These are phyloP conservation scores for Fusarium sp. DNA, from an alignment of 2,329 filamentous ascomycete genomes.

Conservation along the genomic window DNA sequence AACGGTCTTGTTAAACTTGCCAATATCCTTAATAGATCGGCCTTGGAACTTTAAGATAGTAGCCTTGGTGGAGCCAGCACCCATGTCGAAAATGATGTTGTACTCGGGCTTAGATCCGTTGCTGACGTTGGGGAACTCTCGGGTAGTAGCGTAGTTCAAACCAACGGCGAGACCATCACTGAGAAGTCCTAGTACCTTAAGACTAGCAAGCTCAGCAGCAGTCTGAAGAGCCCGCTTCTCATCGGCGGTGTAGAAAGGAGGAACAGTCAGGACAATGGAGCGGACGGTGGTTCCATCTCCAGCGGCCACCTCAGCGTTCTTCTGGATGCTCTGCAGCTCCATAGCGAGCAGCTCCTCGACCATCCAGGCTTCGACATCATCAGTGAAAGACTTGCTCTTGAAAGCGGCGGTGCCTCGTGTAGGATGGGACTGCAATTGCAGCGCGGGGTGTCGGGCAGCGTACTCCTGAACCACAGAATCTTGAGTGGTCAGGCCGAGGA, in stretches of 20 bases:
- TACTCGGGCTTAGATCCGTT: conserved; percentile 89
- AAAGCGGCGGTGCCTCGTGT: conserved; percentile 80
- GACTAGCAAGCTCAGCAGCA: conserved; percentile 86
- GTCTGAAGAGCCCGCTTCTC: conserved; percentile 88
- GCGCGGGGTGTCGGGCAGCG: conserved; percentile 78
- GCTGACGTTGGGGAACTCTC: conserved; percentile 86
- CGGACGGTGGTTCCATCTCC: conserved; percentile 79
- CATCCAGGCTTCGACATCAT: conserved; percentile 74
- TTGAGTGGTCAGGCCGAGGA: conserved; percentile 79
- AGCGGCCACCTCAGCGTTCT: conserved; percentile 86
- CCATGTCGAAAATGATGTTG: conserved; percentile 97
- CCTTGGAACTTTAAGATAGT: conserved; percentile 92
- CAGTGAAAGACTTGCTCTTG: conserved; percentile 75
- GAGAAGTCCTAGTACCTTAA: conserved; percentile 86
- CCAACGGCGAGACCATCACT: conserved; percentile 93
- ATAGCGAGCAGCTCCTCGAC: conserved; percentile 96
- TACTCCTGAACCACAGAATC: conserved; percentile 76
- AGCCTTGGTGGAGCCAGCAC: conserved; percentile 91
- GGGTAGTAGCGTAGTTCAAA: conserved; percentile 91
- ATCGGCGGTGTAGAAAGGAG: conserved; percentile 88
- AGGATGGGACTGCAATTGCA: conserved; percentile 73
- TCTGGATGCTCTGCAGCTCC: conserved; percentile 91
- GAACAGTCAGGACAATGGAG: conserved; percentile 89
- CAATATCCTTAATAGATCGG: conserved; percentile 88
- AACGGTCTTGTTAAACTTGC: conserved; percentile 94